A percentile compares a stretch with the other conserved stretches of the same genome.
These are phyloP conservation scores for Tephrocybe sp. DNA, from an alignment of 768 basidiomycete species.

Conservation along the genomic window DNA sequence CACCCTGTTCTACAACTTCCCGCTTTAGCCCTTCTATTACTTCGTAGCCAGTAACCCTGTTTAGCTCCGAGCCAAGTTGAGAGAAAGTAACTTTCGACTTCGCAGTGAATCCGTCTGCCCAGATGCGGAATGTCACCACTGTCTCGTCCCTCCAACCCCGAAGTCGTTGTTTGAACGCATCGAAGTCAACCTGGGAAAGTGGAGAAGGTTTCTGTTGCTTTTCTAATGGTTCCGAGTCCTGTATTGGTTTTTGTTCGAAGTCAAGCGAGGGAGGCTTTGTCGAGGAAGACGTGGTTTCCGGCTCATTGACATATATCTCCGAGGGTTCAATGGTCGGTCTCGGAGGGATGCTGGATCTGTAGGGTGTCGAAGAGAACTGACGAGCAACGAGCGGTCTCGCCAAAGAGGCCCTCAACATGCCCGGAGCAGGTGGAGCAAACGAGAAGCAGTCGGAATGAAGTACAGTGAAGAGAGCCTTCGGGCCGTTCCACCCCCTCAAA, in stretches of 20 bases:
- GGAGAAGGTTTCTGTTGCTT: slow-evolving; percentile 5
- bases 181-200: slow-evolving; percentile 30
- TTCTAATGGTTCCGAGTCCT: slow-evolving; percentile 15
- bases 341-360: slow-evolving; percentile 32
- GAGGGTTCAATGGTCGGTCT: neutral
- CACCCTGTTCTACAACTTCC: slow-evolving; percentile 81
- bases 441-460: neutral
- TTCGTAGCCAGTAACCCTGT: slow-evolving; percentile 89
- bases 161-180: slow-evolving; percentile 37
- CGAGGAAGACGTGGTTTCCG: slow-evolving; percentile 19
- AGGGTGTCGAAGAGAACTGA: slow-evolving; percentile 27
- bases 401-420: slow-evolving; percentile 36
- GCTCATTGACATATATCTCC: slow-evolving; percentile 5
- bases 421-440: slow-evolving; percentile 8
- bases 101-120: slow-evolving; percentile 58
- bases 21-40: slow-evolving; percentile 82
- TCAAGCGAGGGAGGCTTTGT: slow-evolving; percentile 2
- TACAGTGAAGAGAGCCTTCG: neutral
- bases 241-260: slow-evolving; percentile 8
- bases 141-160: slow-evolving; percentile 52
- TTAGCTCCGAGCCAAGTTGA: slow-evolving; percentile 76
- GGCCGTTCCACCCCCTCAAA: neutral
- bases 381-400: slow-evolving; percentile 27
- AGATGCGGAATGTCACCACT: slow-evolving; percentile 46
- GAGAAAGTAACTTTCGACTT: slow-evolving; percentile 62